These are phyloP conservation scores for Erodium trifolium DNA, from an alignment of 441 rosid species.

Conservation along the genomic window DNA sequence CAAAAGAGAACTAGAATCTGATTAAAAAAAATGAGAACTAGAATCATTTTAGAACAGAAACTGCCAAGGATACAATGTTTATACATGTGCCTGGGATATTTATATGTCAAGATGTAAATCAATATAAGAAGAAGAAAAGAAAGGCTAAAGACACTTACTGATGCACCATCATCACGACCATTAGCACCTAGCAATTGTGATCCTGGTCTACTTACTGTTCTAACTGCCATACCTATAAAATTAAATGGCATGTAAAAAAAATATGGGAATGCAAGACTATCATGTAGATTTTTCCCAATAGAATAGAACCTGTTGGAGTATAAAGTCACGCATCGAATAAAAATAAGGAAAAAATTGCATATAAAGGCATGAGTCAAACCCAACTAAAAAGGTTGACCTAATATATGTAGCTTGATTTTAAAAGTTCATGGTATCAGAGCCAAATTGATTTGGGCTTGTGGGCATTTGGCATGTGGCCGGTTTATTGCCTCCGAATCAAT, in stretches of 20 bases:
- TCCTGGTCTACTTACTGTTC: conserved; percentile 16
- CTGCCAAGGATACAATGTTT: not conserved
- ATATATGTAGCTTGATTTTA: no score
- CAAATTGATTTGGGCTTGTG: no score
- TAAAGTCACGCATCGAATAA: no score
- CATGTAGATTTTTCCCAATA: not conserved
- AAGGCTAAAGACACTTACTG: conserved; percentile 20
- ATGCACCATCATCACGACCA: conserved; percentile 23
- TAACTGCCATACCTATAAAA: conserved; percentile 13
- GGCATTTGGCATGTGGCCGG: no score
- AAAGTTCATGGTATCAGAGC: no score
- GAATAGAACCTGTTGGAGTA: not conserved
- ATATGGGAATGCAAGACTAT: not conserved
- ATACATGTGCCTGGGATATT: conserved; percentile 2
- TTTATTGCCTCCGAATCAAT: no score
- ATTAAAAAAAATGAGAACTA: no score
- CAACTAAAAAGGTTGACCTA: no score
- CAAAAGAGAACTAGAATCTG: not conserved
- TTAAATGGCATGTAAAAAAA: not conserved
- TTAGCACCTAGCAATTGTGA: conserved; percentile 20
- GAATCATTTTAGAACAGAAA: no score
- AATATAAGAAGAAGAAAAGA: not conserved
- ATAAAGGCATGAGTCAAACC: no score
- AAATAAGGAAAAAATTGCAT: no score
- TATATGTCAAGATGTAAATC: conserved; percentile 9